Evolutionary conservation across 139 green algal species (phyloP), one percentile per base, ranked within the genome.

Genomic region (Ettlia oleoabundans): DNA sequence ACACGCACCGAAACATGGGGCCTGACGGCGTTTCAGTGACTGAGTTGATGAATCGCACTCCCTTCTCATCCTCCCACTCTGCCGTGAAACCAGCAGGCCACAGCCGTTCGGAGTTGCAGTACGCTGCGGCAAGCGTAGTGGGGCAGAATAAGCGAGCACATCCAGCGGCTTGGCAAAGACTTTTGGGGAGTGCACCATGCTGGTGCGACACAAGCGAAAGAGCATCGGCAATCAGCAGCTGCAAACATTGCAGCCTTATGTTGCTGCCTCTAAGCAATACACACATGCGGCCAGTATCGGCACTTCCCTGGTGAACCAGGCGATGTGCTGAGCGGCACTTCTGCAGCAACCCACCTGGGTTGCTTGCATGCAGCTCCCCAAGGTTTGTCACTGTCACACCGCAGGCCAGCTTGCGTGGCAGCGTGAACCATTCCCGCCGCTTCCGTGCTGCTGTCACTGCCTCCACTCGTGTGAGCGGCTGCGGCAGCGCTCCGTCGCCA

Each of bases 11-110:
- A 53, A 80, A 80, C 24, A 80, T 53, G 53, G 73, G 73, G 8
- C 73, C 73, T 10, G 40, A 40, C 1, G 76, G 63, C 37, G 66
- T 69, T 28, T 86, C 81, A 7, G 40, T 61, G 38, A 86, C 53
- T 8, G n/a, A 37, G 52, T 61, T 82, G 69, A 80, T 62, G 66
- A 86, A 86, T 28, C 67, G 53, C 51, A 85, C 74, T 2, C 73
- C 74, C 65, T 87, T 79, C 47, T 63, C 64, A 41, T 87, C 83
- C 52, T 40, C 47, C 76, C 76, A 87, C 66, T 82, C 43, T 19
- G 83, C 43, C 2, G 42, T 42, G 40, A 67, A 81, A 2, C 77
- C 77, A 2, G 72, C 43, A 4, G 72, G 43, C 74, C 74, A 80
- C 28, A 80, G 55, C 15, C 40, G 74, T 9, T 80, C 37, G 22